Evolutionary conservation across 495 filamentous ascomycete species (phyloP), one percentile per base, ranked within the genome.

Genomic region (Aspergillus panamensis): DNA sequence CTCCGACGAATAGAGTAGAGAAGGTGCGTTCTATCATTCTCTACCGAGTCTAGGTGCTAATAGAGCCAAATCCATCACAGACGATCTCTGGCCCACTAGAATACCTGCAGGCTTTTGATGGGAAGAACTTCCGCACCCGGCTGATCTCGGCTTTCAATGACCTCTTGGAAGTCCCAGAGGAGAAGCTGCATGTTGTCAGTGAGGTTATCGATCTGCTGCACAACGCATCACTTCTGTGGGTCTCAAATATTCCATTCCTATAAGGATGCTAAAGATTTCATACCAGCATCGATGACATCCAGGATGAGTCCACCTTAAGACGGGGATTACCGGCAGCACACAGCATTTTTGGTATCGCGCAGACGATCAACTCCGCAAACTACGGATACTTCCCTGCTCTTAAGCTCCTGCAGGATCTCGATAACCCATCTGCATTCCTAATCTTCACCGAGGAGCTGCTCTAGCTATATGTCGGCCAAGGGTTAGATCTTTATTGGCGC

Each of bases 321-420:
- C 82, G 93, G 30, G 93, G 92, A 12, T 72, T 87, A 10, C 92
- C 92, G 3, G 90, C 92, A 8, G 89, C 93, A 0, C 91, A 97
- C 71, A 79, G 72, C 63, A 92, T 96, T 52, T 97, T 92, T 63
- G 92, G 93, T 42, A 82, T 86, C 0, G 86, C 92, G 1, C 91
- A 96, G 71, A 94, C 92, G 25, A 94, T 97, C 71, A 97, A 96
- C 72, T 86, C 84, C n/a, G 91, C 90, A 33, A 96, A 95, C 73
- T 96, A 95, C 66, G 80, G 91, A 42, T 96, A 95, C 75, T 93
- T 96, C 64, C 76, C 76, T 53, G 91, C 91, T 0, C 73, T 92
- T 31, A 76, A 84, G 55, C 81, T 87, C 69, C 62, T 93, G 4
- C 72, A 78, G 42, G 84, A 85, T 61, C 80, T 95, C 29, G 62